Conservation (phyloP, 768 basidiomycete genomes). For the Lentinula detonsa region DNA sequence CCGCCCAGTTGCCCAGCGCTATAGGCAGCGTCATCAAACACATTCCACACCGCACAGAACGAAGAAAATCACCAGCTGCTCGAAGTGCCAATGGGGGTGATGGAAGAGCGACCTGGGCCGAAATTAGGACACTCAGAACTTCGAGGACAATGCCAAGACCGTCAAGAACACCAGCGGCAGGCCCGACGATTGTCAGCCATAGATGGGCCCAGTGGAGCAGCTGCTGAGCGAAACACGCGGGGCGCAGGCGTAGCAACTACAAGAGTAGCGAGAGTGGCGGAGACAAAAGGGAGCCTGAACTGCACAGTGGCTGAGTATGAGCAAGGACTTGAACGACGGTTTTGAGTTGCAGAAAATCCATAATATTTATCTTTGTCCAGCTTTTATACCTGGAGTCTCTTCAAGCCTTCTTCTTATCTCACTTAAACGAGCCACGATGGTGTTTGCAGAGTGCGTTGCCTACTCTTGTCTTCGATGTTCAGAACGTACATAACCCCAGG, state of each 20-base stretch:
- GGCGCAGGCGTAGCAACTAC: slow-evolving; percentile 14
- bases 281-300: slow-evolving; percentile 8
- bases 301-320: background rate
- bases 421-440: background rate
- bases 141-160: slow-evolving; percentile 28
- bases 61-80: background rate
- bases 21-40: background rate
- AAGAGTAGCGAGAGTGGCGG: slow-evolving; percentile 12
- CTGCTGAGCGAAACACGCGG: slow-evolving; percentile 1
- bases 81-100: slow-evolving; percentile 1
- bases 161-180: background rate
- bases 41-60: background rate
- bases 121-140: slow-evolving; percentile 14
- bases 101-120: background rate
- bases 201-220: slow-evolving; percentile 8
- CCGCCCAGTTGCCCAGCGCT: too few species aligned
- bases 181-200: slow-evolving; percentile 13
- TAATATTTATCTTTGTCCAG: background rate
- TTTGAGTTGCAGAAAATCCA: background rate
- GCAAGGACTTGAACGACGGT: slow-evolving; percentile 1
- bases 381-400: background rate
- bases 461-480: background rate
- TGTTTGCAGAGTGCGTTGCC: background rate
- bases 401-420: background rate
- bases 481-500: background rate